phyloP scores from a whole-genome alignment of 306 rosid species.

The Corylus americana region DNA sequence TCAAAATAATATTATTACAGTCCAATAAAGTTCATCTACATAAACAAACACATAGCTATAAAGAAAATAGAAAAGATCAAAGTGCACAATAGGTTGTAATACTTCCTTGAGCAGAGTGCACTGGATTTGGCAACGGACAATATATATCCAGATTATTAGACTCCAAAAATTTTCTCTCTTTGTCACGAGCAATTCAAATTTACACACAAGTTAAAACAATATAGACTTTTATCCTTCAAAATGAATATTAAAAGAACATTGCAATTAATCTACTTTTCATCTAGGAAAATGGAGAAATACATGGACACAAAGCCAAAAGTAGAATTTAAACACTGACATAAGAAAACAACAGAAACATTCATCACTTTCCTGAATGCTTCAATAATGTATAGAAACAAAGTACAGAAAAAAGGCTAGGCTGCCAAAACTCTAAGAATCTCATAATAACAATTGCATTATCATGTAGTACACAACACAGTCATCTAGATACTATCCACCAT shows the following conservation, averaged over 20 bases:
- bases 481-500: slow-evolving; percentile 64
- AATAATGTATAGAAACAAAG: neutral
- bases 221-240: too few relatives aligned
- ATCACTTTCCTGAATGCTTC: neutral
- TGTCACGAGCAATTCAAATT: neutral
- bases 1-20: too few relatives aligned
- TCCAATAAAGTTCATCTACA: too few relatives aligned
- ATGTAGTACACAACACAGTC: neutral
- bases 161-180: neutral
- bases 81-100: neutral
- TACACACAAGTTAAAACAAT: neutral
- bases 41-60: too few relatives aligned
- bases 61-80: too few relatives aligned
- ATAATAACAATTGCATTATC: slow-evolving; percentile 11
- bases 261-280: neutral
- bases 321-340: neutral
- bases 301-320: neutral
- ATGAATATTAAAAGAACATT: too few relatives aligned
- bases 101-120: neutral
- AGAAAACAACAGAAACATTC: neutral
- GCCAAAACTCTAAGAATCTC: neutral
- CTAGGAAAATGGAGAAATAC: neutral
- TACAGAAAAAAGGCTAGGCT: neutral
- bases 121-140: neutral
- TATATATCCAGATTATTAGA: neutral